Base-by-base conservation (phyloP, 1,284 basidiomycete species). In the Golubevia pallescens region DNA sequence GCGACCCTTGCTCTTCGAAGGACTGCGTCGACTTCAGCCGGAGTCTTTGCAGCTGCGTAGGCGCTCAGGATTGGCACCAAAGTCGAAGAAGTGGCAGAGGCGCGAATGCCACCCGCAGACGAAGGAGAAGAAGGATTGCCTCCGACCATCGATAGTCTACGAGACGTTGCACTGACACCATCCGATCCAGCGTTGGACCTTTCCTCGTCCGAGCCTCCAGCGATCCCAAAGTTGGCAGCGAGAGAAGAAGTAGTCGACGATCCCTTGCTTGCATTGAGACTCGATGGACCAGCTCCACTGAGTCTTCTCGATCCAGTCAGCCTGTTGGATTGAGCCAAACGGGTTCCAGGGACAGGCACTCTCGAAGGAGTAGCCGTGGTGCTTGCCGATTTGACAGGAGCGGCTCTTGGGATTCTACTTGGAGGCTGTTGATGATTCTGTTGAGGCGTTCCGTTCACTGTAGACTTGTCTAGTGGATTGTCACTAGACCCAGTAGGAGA, bases 1-100 rank as follows among this genome's bases (percentile, higher is more conserved):
- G 77, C 74, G 32, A 79, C 70, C 20, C 77, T 68, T 14, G 78
- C 78, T 14, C 77, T 63, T 24, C 77, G 64, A 21, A 79, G 56
- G 16, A 80, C 78, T 20, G 67, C 74, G 38, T 81, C 78, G 10
- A 80, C 42, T 63, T 81, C 78, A 4, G 75, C 68, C 1, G 73
- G 68, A 32, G 77, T 81, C 72, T 81, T 81, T n/a, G 78, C 78
- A 32, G 71, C 74, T 3, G 73, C 70, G 61, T 81, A 81, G 2
- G 78, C 75, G 32, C 78, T 80, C 57, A 81, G 68, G 14, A 81
- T 81, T 2, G 77, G 68, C 1, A 74, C 57, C 10, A 81, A 48
- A n/a, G 66, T 69, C 10, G 75, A 67, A 52, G 74, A 78, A 1
- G 19, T 28, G 1, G 21, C 65, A 23, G 57, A 20, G 34, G n/a